phyloP scores from a whole-genome alignment of 306 rosid species.

The Prunus campanulata region DNA sequence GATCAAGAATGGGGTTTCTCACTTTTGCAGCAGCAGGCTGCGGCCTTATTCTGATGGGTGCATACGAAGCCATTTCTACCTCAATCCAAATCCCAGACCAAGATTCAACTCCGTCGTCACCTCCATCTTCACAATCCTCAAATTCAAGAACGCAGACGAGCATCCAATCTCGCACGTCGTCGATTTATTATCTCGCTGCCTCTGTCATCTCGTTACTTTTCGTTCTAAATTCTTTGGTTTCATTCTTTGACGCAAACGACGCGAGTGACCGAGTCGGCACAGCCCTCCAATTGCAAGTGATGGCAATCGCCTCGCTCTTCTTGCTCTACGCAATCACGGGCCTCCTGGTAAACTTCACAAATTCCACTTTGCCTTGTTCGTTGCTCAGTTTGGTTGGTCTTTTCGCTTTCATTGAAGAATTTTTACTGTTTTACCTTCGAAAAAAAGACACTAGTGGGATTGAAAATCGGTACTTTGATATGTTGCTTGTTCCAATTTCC shows the following conservation, averaged over 20 bases:
- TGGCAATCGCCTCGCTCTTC: conserved; percentile 55
- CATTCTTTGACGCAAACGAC: conserved; percentile 46
- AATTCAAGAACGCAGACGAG: conserved; percentile 10
- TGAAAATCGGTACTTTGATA: conserved; percentile 76
- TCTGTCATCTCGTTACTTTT: conserved; percentile 41
- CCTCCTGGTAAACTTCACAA: conserved; percentile 21
- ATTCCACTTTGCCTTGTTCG: conserved; percentile 32
- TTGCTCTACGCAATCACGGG: conserved; percentile 52
- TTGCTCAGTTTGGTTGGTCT: conserved; percentile 40
- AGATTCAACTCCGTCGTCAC: conserved; percentile 14
- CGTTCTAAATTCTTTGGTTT: conserved; percentile 47
- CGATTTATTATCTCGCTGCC: conserved; percentile 29
- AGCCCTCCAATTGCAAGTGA: conserved; percentile 59
- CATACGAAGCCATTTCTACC: conserved; percentile 41
- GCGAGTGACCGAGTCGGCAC: conserved; percentile 60
- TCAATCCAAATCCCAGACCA: conserved; percentile 15
- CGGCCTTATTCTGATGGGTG: conserved; percentile 58
- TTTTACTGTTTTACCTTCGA: conserved; percentile 69
- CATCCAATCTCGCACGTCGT: conserved; percentile 2
- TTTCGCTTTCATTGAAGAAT: conserved; percentile 73
- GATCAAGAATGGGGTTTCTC: conserved; percentile 50
- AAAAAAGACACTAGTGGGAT: conserved; percentile 65
- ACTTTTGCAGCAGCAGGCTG: conserved; percentile 49
- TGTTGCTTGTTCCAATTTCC: conserved; percentile 58
- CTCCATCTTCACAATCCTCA: conserved; percentile 17